Percentiles rank a stretch among this genome's conserved stretches.
Conservation (phyloP, 2,329 filamentous ascomycete species). For the Cladobotryum mycophilum region DNA sequence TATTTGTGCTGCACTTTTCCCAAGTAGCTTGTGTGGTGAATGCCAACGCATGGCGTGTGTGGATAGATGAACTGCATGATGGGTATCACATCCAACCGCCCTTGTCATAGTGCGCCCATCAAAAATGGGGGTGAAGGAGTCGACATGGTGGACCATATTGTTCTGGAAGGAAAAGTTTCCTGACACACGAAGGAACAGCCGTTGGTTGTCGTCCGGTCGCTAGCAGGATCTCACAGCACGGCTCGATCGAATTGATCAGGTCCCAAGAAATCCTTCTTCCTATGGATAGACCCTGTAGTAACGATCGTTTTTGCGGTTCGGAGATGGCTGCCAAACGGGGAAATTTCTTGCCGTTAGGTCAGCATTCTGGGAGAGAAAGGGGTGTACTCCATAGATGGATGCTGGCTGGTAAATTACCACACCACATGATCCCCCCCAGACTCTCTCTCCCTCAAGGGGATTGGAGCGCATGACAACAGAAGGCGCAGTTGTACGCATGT, state of each 20-base stretch:
- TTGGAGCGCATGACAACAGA: not conserved
- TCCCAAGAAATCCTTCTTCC: not conserved
- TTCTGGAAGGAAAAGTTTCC: not conserved
- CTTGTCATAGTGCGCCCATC: no score
- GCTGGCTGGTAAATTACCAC: no score
- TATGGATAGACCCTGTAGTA: not conserved
- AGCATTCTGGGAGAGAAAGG: not conserved
- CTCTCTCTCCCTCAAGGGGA: no score
- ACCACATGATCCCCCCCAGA: no score
- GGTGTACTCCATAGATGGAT: not conserved
- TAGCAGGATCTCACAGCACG: not conserved
- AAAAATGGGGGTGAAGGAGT: no score
- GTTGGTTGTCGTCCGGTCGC: not conserved
- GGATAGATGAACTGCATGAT: not conserved
- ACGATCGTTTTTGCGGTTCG: not conserved
- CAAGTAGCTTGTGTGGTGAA: no score
- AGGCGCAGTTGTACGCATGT: slow-evolving; percentile 1
- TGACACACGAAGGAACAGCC: not conserved
- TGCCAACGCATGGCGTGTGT: no score
- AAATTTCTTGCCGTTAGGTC: not conserved
- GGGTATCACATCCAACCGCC: no score
- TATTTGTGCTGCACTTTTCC: no score
- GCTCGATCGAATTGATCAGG: not conserved
- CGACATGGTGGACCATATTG: not conserved
- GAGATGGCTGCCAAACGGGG: slow-evolving; percentile 7